Conservation (phyloP, 2,329 filamentous ascomycete genomes). For the Colletotrichum australisinense region DNA sequence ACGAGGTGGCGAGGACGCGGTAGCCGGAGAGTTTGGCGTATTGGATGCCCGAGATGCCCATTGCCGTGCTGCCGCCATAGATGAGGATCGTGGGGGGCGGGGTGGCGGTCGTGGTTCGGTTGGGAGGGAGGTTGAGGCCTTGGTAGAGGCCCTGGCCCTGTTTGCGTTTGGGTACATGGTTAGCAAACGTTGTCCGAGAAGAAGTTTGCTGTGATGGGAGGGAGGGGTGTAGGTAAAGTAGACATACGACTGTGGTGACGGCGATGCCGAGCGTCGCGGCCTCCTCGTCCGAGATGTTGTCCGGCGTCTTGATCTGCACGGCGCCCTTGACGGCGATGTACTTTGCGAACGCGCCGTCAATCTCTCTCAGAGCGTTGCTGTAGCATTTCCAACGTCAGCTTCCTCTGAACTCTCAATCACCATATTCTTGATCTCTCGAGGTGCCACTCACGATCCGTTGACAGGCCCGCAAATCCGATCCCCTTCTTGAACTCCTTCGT, state of each 20-base stretch:
- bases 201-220: background rate
- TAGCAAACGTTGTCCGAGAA: background rate
- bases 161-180: background rate
- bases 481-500: conserved; percentile 55
- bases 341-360: conserved; percentile 56
- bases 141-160: conserved; percentile 63
- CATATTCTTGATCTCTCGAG: too few species aligned
- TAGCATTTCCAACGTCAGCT: background rate
- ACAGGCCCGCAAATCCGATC: conserved; percentile 57
- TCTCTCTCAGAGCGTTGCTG: conserved; percentile 40
- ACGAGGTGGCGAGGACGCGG: conserved; percentile 44
- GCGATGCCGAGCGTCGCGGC: conserved; percentile 58
- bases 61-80: conserved; percentile 62
- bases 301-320: conserved; percentile 56
- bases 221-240: background rate
- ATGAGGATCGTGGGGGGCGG: conserved; percentile 49
- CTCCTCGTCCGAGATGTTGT: conserved; percentile 56
- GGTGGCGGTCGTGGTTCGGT: conserved; percentile 46
- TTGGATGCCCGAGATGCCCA: conserved; percentile 60
- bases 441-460: conserved; percentile 46
- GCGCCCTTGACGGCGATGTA: conserved; percentile 52
- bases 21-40: conserved; percentile 50
- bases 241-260: conserved; percentile 53
- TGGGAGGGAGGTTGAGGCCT: conserved; percentile 58
- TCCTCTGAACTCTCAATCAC: background rate